Percentiles rank a stretch among this genome's conserved stretches.
Conservation (phyloP, 2,329 filamentous ascomycete genomes). For the Pyrenochaeta sp. region DNA sequence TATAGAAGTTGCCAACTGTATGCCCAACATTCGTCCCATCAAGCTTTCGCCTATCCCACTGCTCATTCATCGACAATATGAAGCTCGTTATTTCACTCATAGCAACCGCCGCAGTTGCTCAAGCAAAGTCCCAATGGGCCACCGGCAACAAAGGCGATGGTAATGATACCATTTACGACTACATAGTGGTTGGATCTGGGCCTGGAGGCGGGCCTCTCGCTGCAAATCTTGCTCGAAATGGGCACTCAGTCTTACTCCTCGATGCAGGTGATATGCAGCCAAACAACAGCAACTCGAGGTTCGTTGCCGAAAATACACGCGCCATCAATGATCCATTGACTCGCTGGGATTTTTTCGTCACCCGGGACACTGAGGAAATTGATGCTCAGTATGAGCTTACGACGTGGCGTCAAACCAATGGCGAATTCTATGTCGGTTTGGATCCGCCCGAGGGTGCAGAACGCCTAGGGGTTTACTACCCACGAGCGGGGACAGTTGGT, state of each 20-base stretch:
- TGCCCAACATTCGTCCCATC: no score
- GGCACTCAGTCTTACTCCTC: slow-evolving; percentile 63
- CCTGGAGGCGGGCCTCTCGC: slow-evolving; percentile 64
- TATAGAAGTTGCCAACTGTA: no score
- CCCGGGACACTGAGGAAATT: neutral
- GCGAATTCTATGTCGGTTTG: slow-evolving; percentile 11
- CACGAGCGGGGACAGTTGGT: slow-evolving; percentile 61
- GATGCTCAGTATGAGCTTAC: neutral
- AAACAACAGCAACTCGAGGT: slow-evolving; percentile 18
- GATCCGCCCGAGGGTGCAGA: slow-evolving; percentile 58
- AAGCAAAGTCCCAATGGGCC: no score
- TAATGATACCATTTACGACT: slow-evolving; percentile 65
- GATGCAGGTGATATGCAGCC: slow-evolving; percentile 65
- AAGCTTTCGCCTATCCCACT: no score
- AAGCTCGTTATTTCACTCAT: no score
- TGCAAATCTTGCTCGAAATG: slow-evolving; percentile 62
- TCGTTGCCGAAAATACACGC: neutral
- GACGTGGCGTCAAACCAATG: no score
- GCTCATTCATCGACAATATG: no score
- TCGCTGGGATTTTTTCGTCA: neutral
- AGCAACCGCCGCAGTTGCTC: no score
- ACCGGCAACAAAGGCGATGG: no score
- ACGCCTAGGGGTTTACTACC: slow-evolving; percentile 61
- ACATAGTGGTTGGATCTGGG: slow-evolving; percentile 66
- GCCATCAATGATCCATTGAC: neutral